Evolutionary conservation across 441 rosid genomes (phyloP).

Genomic region (Hura crepitans): DNA sequence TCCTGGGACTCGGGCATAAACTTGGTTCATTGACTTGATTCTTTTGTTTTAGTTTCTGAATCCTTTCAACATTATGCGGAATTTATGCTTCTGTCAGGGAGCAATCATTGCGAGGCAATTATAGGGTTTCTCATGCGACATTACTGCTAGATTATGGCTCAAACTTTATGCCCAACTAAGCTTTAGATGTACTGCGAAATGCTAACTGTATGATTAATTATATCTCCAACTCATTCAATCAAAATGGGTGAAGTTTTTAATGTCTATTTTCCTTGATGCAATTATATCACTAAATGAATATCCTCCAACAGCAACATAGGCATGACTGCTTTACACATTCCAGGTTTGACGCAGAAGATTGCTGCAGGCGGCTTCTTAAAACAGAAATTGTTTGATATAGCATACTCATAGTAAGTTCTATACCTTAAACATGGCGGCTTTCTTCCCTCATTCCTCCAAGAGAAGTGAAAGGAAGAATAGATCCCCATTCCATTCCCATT

Average conservation of each 20-base stretch:
- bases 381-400: constrained; percentile 58
- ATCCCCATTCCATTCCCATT: background rate
- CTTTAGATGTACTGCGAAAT: constrained; percentile 3
- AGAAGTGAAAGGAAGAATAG: background rate
- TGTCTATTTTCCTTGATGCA: background rate
- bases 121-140: background rate
- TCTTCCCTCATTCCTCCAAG: background rate
- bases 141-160: background rate
- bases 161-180: background rate
- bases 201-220: background rate
- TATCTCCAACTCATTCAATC: background rate
- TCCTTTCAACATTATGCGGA: background rate
- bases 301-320: background rate
- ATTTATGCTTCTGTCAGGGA: background rate
- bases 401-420: constrained; percentile 68
- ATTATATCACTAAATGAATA: background rate
- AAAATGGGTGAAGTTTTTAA: background rate
- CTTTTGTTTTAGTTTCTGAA: background rate
- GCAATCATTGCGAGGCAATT: background rate
- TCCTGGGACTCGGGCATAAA: background rate
- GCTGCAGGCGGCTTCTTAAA: constrained; percentile 57
- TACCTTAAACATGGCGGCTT: background rate
- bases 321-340: constrained; percentile 19
- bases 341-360: constrained; percentile 79
- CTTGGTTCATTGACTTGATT: background rate